Conservation (phyloP, 352 stramenopile species). For the Pythium phragmiticola region DNA sequence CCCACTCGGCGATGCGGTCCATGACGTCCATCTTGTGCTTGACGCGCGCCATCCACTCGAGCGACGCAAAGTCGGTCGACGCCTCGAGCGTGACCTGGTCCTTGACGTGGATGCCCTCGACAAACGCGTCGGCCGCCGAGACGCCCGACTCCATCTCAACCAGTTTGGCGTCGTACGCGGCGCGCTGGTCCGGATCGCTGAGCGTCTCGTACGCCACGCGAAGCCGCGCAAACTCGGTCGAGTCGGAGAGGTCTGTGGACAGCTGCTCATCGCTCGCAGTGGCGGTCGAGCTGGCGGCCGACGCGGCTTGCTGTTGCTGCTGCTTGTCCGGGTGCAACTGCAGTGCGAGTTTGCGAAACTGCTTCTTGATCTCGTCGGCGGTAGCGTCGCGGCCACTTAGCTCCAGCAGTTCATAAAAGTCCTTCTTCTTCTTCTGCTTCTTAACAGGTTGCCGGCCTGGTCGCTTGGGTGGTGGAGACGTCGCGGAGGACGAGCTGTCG, state of each 20-base stretch:
- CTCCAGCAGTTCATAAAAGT: constrained; percentile 68
- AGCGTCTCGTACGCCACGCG: constrained; percentile 74
- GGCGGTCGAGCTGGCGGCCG: background rate
- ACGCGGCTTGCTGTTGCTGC: constrained; percentile 17
- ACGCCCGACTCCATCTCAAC: constrained; percentile 15
- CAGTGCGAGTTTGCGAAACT: constrained; percentile 69
- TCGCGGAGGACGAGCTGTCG: background rate
- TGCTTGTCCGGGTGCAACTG: constrained; percentile 73
- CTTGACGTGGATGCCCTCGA: constrained; percentile 38
- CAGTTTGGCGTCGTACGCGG: constrained; percentile 60
- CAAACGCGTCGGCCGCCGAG: constrained; percentile 10
- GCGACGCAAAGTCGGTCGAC: constrained; percentile 67
- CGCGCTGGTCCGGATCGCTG: constrained; percentile 50
- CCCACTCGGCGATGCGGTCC: constrained; percentile 73
- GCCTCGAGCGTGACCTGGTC: constrained; percentile 68
- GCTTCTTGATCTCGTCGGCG: constrained; percentile 51
- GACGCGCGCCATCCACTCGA: constrained; percentile 81
- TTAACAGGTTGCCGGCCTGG: background rate
- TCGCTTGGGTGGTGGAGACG: constrained; percentile 14
- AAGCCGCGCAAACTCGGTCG: constrained; percentile 63
- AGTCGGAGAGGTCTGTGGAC: constrained; percentile 15
- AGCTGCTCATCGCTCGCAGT: constrained; percentile 14
- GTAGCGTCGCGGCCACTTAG: constrained; percentile 34
- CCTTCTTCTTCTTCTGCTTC: constrained; percentile 37
- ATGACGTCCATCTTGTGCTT: constrained; percentile 89